Evolutionary conservation across 1,284 basidiomycete species (phyloP).

Genomic region (Coniferiporia weirii): DNA sequence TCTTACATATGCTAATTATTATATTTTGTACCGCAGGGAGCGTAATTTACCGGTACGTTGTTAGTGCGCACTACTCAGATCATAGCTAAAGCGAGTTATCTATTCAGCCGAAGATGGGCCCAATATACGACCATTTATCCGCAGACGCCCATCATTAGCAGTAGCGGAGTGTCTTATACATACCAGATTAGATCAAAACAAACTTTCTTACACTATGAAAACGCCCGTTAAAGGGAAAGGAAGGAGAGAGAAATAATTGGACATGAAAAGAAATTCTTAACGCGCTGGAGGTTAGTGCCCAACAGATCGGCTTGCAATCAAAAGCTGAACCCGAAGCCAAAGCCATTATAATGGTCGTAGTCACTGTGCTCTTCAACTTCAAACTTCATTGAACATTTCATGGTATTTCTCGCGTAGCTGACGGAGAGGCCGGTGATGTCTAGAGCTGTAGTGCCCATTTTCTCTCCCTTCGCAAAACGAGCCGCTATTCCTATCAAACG

Average conservation of each 20-base stretch:
- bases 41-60: conserved; percentile 20
- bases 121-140: conserved; percentile 21
- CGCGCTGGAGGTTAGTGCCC: too few species aligned
- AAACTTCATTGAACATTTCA: conserved; percentile 39
- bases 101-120: conserved; percentile 19
- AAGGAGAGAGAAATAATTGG: not conserved
- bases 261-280: not conserved
- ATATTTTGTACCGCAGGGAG: conserved; percentile 14
- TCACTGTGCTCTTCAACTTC: conserved; percentile 27
- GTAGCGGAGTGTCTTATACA: not conserved
- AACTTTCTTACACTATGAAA: not conserved
- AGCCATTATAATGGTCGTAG: conserved; percentile 8
- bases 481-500: conserved; percentile 24
- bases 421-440: conserved; percentile 31
- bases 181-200: not conserved
- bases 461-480: conserved; percentile 32
- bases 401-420: conserved; percentile 37
- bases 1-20: not conserved
- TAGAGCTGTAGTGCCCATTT: conserved; percentile 31
- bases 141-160: conserved; percentile 17
- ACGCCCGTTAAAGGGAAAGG: not conserved
- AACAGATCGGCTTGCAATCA: too few species aligned
- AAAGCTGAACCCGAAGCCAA: not conserved
- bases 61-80: not conserved
- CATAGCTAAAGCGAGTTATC: not conserved